Base-by-base conservation (phyloP, 768 basidiomycete genomes). In the Pisolithus marmoratus region DNA sequence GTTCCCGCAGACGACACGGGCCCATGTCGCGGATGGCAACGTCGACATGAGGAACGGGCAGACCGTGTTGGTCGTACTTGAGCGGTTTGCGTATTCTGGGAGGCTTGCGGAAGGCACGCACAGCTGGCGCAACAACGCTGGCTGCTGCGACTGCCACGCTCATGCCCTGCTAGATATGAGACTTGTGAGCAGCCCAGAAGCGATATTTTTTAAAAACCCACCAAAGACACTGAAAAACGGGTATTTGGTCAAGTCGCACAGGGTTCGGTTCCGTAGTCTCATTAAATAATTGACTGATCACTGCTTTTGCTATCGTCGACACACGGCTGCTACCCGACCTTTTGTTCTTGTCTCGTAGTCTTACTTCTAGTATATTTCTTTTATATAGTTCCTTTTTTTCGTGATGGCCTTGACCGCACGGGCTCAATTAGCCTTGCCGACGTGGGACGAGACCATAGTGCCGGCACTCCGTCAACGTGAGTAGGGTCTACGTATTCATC, bases 371-470 rank as follows among this genome's bases (percentile, higher is more conserved):
- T n/a, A 23, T 40, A 49, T n/a, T 29, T 52, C 50, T 53, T 54
- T 50, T 54, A 29, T 49, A 50, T 50, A 46, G 36, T 22, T 51
- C 44, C 54, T 55, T 52, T 49, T 22, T 12, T 46, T 52, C 58
- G 41, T n/a, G 46, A 75, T 76, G 76, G 72, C 75, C 49, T 54
- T 77, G 63, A 71, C 73, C 38, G 73, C 72, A 38, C 70, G 63
- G 20, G 64, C 70, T 34, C 71, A 71, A 56, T 72, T 58, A 27
- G 60, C 56, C 45, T 46, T 68, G 40, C 79, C 84, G 46, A 76
- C 81, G 36, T 91, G 88, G 87, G 89, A 90, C 66, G 87, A 89
- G 63, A 80, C 80, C 34, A 88, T 91, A 51, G 90, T 91, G 27
- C 90, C 89, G 50, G 77, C 85, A 38, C 74, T 91, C 36, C 79